These are phyloP conservation scores for Voacanga thouarsii DNA, from an alignment of 257 asterid genomes.

Conservation along the genomic window DNA sequence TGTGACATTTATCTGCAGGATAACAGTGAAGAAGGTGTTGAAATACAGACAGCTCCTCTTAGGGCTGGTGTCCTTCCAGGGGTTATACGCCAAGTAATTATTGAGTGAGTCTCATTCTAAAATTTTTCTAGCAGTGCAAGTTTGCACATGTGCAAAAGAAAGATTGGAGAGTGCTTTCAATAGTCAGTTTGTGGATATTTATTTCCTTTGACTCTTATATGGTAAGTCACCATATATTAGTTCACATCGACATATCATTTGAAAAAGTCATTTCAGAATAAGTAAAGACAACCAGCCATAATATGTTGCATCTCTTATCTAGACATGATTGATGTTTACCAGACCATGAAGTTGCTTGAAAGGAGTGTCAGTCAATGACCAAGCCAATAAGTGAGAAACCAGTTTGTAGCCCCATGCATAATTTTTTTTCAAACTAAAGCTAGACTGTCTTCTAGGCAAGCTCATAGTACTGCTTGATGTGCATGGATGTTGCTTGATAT, in stretches of 20 bases:
- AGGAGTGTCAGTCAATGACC: not conserved
- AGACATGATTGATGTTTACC: not conserved
- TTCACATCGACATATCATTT: not conserved
- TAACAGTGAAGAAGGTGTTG: slow-evolving; percentile 25
- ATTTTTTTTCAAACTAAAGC: not conserved
- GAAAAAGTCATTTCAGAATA: not conserved
- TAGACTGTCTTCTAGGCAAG: no score
- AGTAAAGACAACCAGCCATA: not conserved
- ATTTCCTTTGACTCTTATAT: not conserved
- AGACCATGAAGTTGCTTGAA: not conserved
- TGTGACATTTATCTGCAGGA: slow-evolving; percentile 39
- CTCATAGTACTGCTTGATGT: not conserved
- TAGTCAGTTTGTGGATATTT: not conserved
- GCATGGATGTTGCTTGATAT: not conserved
- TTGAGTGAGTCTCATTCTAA: slow-evolving; percentile 45
- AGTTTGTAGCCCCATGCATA: no score
- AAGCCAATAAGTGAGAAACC: not conserved
- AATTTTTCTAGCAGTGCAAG: not conserved
- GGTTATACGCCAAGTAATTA: slow-evolving; percentile 77
- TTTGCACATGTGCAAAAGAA: not conserved
- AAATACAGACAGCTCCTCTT: slow-evolving; percentile 81
- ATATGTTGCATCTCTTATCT: not conserved
- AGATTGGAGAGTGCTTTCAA: not conserved
- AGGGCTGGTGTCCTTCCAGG: slow-evolving; percentile 88
- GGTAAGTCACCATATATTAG: not conserved